Conservation (phyloP, 345 rosid species). For the thale cress (Arabidopsis thaliana) region TAIR10.1 NC_003075.7:11690001-11690500, state of each 20-base stretch:
- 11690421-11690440: conserved; percentile 15
- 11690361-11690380: not conserved
- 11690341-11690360: not conserved
- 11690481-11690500: conserved; percentile 16
- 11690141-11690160: too few species aligned
- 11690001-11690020: too few species aligned
- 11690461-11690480: conserved; percentile 2
- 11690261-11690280: not conserved
- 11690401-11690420: not conserved
- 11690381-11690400: conserved; percentile 9
- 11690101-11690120: too few species aligned
- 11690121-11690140: too few species aligned
- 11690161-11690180: too few species aligned
- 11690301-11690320: not conserved
- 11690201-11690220: too few species aligned
- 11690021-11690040: too few species aligned
- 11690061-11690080: too few species aligned
- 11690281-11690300: not conserved
- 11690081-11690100: too few species aligned
- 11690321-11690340: not conserved
- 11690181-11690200: too few species aligned
- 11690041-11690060: too few species aligned
- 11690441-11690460: not conserved
- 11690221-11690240: not conserved
- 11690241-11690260: not conserved